phyloP scores from a whole-genome alignment of 495 filamentous ascomycete genomes.

The Annulohypoxylon maeteangense region DNA sequence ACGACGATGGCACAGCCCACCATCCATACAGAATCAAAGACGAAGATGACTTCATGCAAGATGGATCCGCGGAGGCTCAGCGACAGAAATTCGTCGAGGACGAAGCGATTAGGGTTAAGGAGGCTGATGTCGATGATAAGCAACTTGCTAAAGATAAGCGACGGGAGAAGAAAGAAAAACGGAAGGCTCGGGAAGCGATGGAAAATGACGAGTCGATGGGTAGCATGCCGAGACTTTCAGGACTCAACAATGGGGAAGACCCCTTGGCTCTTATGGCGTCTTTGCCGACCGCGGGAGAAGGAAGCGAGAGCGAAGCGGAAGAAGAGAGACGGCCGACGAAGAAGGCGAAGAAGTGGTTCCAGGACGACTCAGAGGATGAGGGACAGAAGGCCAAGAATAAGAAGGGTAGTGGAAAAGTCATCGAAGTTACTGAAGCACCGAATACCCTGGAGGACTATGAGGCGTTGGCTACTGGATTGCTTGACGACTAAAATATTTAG shows the following conservation, averaged over 20 bases:
- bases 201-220: slow-evolving; percentile 61
- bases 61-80: slow-evolving; percentile 79
- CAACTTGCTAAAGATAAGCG: slow-evolving; percentile 79
- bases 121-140: slow-evolving; percentile 85
- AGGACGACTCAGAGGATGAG: slow-evolving; percentile 57
- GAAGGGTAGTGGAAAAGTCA: slow-evolving; percentile 61
- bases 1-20: slow-evolving; percentile 89
- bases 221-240: slow-evolving; percentile 44
- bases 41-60: slow-evolving; percentile 78
- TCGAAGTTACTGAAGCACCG: slow-evolving; percentile 70
- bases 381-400: slow-evolving; percentile 57
- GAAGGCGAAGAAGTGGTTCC: slow-evolving; percentile 55
- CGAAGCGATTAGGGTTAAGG: slow-evolving; percentile 76
- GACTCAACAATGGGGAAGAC: slow-evolving; percentile 54
- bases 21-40: slow-evolving; percentile 87
- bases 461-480: slow-evolving; percentile 81
- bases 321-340: slow-evolving; percentile 51
- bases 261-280: slow-evolving; percentile 61
- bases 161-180: slow-evolving; percentile 87
- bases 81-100: slow-evolving; percentile 77
- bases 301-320: slow-evolving; percentile 42
- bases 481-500: slow-evolving; percentile 60
- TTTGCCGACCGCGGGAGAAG: slow-evolving; percentile 58
- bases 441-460: slow-evolving; percentile 92
- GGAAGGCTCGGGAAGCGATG: slow-evolving; percentile 76